Percentiles rank a stretch among this genome's conserved stretches.
These are phyloP conservation scores for Penicillium oxalicum DNA, from an alignment of 2,329 filamentous ascomycete genomes.

Conservation along the genomic window DNA sequence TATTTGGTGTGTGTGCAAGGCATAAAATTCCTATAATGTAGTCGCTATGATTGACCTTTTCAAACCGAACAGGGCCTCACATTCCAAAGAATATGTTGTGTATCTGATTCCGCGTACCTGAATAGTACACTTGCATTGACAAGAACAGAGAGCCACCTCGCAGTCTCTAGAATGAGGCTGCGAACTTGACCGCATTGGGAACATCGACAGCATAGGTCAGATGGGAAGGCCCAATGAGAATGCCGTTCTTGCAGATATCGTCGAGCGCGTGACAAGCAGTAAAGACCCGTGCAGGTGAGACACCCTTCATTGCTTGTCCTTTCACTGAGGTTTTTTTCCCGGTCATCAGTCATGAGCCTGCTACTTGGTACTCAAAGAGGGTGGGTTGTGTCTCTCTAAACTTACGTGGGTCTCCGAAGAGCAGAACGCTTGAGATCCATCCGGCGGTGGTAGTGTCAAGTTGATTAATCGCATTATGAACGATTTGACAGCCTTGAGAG, in stretches of 20 bases:
- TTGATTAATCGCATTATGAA: conserved; percentile 13
- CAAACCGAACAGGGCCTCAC: too few species aligned
- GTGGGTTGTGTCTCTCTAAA: not conserved
- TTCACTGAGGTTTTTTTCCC: not conserved
- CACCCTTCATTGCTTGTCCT: conserved; percentile 3
- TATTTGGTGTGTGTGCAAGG: too few species aligned
- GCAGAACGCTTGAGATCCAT: conserved; percentile 15
- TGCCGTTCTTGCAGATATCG: conserved; percentile 16
- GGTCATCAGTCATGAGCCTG: too few species aligned
- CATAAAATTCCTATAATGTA: too few species aligned
- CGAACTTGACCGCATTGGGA: conserved; percentile 8
- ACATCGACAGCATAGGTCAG: conserved; percentile 17
- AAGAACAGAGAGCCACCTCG: too few species aligned
- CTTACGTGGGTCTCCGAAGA: conserved; percentile 17
- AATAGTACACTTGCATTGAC: too few species aligned
- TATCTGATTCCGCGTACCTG: too few species aligned
- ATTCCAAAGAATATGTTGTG: too few species aligned
- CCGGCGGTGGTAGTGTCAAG: conserved; percentile 9
- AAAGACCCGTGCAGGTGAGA: conserved; percentile 11
- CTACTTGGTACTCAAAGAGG: not conserved
- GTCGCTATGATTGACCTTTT: too few species aligned
- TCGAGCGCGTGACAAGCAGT: conserved; percentile 13
- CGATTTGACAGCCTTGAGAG: conserved; percentile 17
- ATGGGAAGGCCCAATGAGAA: conserved; percentile 14
- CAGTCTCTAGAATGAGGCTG: not conserved